Conservation (phyloP, 805 yeast genomes). For the Wickerhamomyces strasburgensis region DNA sequence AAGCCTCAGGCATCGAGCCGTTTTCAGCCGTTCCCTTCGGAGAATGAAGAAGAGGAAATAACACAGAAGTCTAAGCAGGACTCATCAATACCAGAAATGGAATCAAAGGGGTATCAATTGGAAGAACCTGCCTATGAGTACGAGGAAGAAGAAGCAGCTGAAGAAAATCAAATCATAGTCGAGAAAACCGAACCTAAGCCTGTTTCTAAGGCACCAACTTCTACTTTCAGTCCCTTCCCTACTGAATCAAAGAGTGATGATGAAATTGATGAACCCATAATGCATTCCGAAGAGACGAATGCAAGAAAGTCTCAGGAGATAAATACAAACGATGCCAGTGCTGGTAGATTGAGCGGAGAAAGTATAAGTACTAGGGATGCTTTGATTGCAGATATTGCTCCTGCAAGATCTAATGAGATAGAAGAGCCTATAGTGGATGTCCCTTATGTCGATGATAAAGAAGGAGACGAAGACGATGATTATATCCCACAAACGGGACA, state of each 20-base stretch:
- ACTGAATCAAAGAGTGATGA: neutral
- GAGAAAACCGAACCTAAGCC: too few relatives aligned
- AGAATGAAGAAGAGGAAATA: neutral
- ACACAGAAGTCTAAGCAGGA: too few relatives aligned
- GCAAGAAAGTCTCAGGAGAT: too few relatives aligned
- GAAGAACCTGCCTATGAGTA: neutral
- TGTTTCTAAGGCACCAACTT: too few relatives aligned
- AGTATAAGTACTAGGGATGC: too few relatives aligned
- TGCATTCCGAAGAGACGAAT: too few relatives aligned
- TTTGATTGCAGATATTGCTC: too few relatives aligned
- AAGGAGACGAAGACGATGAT: slow-evolving; percentile 5
- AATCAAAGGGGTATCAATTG: neutral
- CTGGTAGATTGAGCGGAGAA: too few relatives aligned
- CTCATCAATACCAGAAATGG: too few relatives aligned
- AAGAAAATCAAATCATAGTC: too few relatives aligned
- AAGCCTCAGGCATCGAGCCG: slow-evolving; percentile 10
- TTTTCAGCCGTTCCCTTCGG: slow-evolving; percentile 7
- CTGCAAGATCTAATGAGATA: neutral
- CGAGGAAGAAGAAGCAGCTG: neutral
- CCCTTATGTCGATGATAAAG: slow-evolving; percentile 3
- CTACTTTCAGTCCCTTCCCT: neutral
- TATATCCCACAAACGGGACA: slow-evolving; percentile 3
- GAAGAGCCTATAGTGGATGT: too few relatives aligned
- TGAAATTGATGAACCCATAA: neutral
- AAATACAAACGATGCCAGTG: too few relatives aligned